Base-by-base conservation (phyloP, 2,329 filamentous ascomycete genomes). In the Aspergillus sp. region DNA sequence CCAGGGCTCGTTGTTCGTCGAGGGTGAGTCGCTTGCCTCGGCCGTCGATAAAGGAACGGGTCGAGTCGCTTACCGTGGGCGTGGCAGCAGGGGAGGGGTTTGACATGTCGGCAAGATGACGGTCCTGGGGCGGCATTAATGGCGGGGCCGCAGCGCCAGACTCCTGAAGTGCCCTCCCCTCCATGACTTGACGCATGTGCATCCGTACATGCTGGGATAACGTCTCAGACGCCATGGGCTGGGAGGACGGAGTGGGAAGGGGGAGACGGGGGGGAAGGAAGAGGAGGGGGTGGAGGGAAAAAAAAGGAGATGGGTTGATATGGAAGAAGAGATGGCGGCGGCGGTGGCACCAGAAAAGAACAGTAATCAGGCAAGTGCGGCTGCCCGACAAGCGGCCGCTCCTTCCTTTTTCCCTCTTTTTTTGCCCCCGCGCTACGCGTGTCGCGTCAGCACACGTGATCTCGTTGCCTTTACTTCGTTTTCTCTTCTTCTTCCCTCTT, bases 1-100 rank as follows among this genome's bases (percentile, higher is more conserved):
- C 52, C 19, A 63, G 50, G 16, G 50, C 50, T 24, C 55, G 20
- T 38, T 61, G 58, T 48, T 63, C 60, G 22, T 48, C 40, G 10
- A 52, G 24, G 19, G 48, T 51, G n/a, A 62, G 52, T 41, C 42
- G 38, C 17, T 44, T 42, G 7, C 50, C 50, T 16, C 50, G 50
- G 2, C 40, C 40, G 14, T 17, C 40, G 40, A 13, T 14, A 30
- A 30, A 30, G 4, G 38, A 10, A 41, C 13, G 38, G 17, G 1
- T 17, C 16, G 16, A 19, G 13, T 42, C 19, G 19, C 14, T 38
- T n/a, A 38, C 13, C 5, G 14, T 38, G 6, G 16, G 35, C 35
- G 35, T 30, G 26, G 26, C 10, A 10, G 26, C 26, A 30, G 26
- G 26, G 10, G 26, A 30, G 26, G 26, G 26, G 26, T 11, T 30